These are phyloP conservation scores for Zasmidium cellare DNA, from an alignment of 2,329 filamentous ascomycete genomes.

Conservation along the genomic window DNA sequence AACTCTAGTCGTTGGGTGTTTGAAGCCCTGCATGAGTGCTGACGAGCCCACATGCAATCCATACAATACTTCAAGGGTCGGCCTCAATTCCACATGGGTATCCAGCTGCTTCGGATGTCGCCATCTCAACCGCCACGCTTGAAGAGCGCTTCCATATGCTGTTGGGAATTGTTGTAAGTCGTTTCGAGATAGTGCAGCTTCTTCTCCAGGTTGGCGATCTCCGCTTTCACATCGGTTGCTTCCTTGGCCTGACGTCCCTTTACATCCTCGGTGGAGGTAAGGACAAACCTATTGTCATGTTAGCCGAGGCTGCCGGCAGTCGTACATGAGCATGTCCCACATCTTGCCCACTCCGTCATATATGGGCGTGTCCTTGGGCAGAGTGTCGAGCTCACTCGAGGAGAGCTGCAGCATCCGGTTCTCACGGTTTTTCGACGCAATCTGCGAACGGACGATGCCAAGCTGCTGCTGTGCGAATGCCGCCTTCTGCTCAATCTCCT, in stretches of 20 bases:
- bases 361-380: conserved; percentile 74
- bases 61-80: too few relatives aligned
- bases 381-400: conserved; percentile 72
- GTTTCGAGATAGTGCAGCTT: conserved; percentile 91
- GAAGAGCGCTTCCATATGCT: conserved; percentile 88
- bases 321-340: conserved; percentile 49
- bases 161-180: conserved; percentile 89
- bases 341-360: conserved; percentile 98
- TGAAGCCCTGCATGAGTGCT: too few relatives aligned
- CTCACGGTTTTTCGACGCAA: conserved; percentile 82
- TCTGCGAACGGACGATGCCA: conserved; percentile 78
- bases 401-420: conserved; percentile 87
- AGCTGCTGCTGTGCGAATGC: conserved; percentile 90
- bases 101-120: background rate
- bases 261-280: conserved; percentile 69
- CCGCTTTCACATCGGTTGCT: conserved; percentile 71
- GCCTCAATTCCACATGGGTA: background rate
- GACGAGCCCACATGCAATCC: too few relatives aligned
- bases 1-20: too few relatives aligned
- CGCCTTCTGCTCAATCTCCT: conserved; percentile 91
- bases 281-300: conserved; percentile 71
- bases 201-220: conserved; percentile 81
- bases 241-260: conserved; percentile 75
- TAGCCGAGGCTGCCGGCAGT: conserved; percentile 14
- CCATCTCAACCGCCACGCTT: conserved; percentile 40